phyloP scores from a whole-genome alignment of 768 basidiomycete species.

The Psilocybe azurescens region DNA sequence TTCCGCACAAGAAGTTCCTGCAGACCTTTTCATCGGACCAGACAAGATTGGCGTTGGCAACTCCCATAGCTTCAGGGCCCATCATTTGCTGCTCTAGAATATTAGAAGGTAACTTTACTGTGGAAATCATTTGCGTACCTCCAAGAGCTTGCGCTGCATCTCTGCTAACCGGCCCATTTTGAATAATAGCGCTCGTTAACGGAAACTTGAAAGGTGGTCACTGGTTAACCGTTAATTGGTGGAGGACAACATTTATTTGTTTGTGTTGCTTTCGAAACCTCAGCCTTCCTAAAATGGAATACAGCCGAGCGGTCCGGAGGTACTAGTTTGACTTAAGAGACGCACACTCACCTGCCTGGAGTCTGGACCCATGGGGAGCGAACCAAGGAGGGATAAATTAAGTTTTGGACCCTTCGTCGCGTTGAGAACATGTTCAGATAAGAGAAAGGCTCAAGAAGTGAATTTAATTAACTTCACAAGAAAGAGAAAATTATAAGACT shows the following conservation, averaged over 20 bases:
- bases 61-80: conserved; percentile 99
- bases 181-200: conserved; percentile 13
- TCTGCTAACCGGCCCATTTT: conserved; percentile 94
- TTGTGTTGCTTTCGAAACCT: conserved; percentile 8
- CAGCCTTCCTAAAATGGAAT: neutral
- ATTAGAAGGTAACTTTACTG: conserved; percentile 2
- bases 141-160: conserved; percentile 93
- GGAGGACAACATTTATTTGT: conserved; percentile 13
- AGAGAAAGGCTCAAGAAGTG: too few relatives aligned
- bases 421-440: too few relatives aligned
- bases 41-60: conserved; percentile 87
- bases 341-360: too few relatives aligned
- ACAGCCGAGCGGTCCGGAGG: neutral
- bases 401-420: too few relatives aligned
- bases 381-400: too few relatives aligned
- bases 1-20: conserved; percentile 96
- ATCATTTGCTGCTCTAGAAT: conserved; percentile 88
- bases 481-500: neutral
- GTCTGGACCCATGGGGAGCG: too few relatives aligned
- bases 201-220: neutral
- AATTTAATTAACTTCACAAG: too few relatives aligned
- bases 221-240: neutral
- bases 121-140: conserved; percentile 34
- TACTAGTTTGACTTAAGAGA: too few relatives aligned
- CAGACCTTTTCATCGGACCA: conserved; percentile 99